phyloP scores from a whole-genome alignment of 163 green algal genomes.

The Coccomyxa subellipsoidea region DNA sequence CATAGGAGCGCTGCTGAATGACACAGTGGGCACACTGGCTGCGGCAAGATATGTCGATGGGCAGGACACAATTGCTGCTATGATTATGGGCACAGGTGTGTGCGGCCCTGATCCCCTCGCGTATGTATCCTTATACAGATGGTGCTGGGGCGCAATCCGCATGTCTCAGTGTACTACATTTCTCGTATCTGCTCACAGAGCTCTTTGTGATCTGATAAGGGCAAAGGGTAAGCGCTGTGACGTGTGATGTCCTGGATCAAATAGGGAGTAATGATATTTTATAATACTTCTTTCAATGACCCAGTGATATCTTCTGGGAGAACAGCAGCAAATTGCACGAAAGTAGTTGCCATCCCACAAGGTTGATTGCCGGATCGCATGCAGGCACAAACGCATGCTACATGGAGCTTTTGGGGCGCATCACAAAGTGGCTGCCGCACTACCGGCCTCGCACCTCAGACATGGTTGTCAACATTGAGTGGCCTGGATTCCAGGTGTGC shows the following conservation, averaged over 20 bases:
- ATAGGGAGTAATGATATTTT: too few species aligned
- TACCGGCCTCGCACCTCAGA: conserved; percentile 17
- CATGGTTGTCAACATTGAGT: conserved; percentile 53
- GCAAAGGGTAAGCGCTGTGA: too few species aligned
- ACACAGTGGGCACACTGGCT: conserved; percentile 47
- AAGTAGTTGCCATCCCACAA: background rate
- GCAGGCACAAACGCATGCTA: conserved; percentile 55
- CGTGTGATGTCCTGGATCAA: too few species aligned
- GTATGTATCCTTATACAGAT: too few species aligned
- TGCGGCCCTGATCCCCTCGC: background rate
- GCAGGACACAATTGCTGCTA: conserved; percentile 20
- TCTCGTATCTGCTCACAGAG: too few species aligned
- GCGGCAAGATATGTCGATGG: conserved; percentile 31
- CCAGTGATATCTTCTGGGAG: too few species aligned
- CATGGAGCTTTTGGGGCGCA: conserved; percentile 30
- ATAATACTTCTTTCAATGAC: too few species aligned
- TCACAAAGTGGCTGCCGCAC: conserved; percentile 16
- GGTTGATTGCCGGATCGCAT: background rate
- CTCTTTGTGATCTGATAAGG: too few species aligned
- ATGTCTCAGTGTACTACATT: too few species aligned
- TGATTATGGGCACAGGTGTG: conserved; percentile 52
- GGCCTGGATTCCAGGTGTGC: conserved; percentile 11
- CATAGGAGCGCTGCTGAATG: conserved; percentile 44
- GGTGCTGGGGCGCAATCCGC: too few species aligned
- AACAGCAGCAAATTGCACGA: too few species aligned